phyloP scores from a whole-genome alignment of 208 protist genomes.

The Wallacemonas sp. region DNA sequence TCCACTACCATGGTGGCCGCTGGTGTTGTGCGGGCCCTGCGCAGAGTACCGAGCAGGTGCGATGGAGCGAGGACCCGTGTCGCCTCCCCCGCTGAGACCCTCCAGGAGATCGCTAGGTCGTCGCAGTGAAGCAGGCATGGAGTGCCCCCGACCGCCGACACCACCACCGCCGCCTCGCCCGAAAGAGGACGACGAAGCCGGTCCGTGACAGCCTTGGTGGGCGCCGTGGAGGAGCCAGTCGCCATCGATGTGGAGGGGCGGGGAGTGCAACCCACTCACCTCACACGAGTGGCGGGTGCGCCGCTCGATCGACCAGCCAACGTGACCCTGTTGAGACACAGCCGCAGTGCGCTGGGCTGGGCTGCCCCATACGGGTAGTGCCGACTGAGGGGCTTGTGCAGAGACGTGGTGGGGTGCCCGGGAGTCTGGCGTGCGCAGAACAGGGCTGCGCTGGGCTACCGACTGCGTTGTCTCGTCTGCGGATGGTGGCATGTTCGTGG shows the following conservation, averaged over 20 bases:
- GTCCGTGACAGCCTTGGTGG: no score
- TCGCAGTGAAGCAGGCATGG: neutral
- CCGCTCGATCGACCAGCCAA: neutral
- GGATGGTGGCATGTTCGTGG: no score
- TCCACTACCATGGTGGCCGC: no score
- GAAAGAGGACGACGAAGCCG: no score
- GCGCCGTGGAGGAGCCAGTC: no score
- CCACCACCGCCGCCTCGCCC: neutral
- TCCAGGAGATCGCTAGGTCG: slow-evolving; percentile 1
- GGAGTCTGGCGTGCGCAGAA: no score
- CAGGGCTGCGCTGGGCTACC: no score
- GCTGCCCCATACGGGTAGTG: no score
- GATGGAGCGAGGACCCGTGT: slow-evolving; percentile 23
- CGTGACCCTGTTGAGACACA: neutral
- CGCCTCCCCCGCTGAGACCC: neutral
- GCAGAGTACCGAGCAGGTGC: slow-evolving; percentile 31
- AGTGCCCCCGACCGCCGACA: neutral
- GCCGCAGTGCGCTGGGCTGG: no score
- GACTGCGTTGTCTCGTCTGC: no score
- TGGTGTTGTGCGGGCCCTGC: neutral
- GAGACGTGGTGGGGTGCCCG: no score
- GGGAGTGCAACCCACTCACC: neutral
- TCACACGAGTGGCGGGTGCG: neutral
- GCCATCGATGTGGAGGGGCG: no score
- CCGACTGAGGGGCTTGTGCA: neutral